A percentile compares a stretch with the other conserved stretches of the same genome.
Conservation (phyloP, 1,284 basidiomycete genomes). For the Termitomyces sp. region DNA sequence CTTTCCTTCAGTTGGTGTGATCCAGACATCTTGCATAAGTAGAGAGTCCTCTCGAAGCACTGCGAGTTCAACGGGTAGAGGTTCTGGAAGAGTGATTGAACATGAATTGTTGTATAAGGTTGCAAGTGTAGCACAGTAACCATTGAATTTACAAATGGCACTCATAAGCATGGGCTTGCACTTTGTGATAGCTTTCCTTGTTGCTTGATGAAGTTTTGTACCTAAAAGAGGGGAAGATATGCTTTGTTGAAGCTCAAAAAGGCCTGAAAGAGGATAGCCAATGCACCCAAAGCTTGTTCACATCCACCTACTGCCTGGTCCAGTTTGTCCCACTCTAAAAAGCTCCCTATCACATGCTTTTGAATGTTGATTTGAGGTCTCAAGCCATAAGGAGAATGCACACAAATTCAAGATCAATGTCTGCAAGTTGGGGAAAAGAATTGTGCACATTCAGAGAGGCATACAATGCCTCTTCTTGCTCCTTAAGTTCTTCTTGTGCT, state of each 20-base stretch:
- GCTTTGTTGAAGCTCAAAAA: neutral
- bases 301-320: conserved; percentile 30
- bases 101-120: conserved; percentile 22
- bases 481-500: conserved; percentile 17
- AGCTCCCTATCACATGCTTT: conserved; percentile 30
- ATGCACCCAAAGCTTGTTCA: conserved; percentile 26
- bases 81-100: conserved; percentile 28
- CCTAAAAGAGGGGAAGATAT: conserved; percentile 24
- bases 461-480: conserved; percentile 28
- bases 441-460: conserved; percentile 31
- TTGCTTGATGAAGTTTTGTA: conserved; percentile 35
- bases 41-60: conserved; percentile 24
- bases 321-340: conserved; percentile 34
- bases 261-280: conserved; percentile 12
- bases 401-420: conserved; percentile 30
- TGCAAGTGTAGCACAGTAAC: conserved; percentile 27
- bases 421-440: conserved; percentile 28
- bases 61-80: conserved; percentile 25
- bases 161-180: conserved; percentile 28
- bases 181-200: conserved; percentile 29
- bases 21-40: conserved; percentile 39
- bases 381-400: conserved; percentile 26
- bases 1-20: too few species aligned
- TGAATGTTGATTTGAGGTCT: conserved; percentile 37
- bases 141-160: conserved; percentile 32